Percentiles rank a stretch among this genome's conserved stretches.
Evolutionary conservation across 768 basidiomycete species (phyloP).

Genomic region (Termitomyces sp.): DNA sequence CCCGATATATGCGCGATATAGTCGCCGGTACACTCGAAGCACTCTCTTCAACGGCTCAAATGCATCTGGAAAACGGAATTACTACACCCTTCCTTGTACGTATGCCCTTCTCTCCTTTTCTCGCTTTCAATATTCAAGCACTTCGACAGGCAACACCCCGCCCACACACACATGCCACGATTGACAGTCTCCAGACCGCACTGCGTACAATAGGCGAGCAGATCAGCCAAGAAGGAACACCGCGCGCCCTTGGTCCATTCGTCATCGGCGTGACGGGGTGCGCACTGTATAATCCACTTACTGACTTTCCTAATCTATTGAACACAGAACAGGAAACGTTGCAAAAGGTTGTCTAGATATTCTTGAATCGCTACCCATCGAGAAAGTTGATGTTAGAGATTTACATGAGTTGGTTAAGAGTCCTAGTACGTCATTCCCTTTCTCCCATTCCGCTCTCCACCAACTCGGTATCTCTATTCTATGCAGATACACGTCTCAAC

Average conservation of each 20-base stretch:
- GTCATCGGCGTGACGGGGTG: constrained; percentile 85
- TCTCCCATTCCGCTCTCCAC: constrained; percentile 7
- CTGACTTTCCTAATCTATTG: too few relatives aligned
- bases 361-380: constrained; percentile 65
- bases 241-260: constrained; percentile 67
- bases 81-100: constrained; percentile 81
- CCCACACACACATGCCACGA: constrained; percentile 67
- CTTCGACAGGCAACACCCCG: constrained; percentile 66
- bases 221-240: constrained; percentile 56
- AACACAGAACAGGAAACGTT: constrained; percentile 74
- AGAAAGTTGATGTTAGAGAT: constrained; percentile 51
- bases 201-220: constrained; percentile 54
- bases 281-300: constrained; percentile 11
- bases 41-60: constrained; percentile 72
- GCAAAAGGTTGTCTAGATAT: constrained; percentile 74
- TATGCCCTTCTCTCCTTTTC: constrained; percentile 1
- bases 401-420: constrained; percentile 53
- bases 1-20: too few relatives aligned
- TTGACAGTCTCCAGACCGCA: constrained; percentile 47
- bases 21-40: constrained; percentile 86
- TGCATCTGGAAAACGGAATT: constrained; percentile 73
- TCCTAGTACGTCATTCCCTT: neutral
- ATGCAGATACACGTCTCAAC: constrained; percentile 51
- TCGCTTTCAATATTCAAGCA: neutral
- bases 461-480: neutral